Base-by-base conservation (phyloP, 805 yeast species). In the Wickerhamomyces strasburgensis region DNA sequence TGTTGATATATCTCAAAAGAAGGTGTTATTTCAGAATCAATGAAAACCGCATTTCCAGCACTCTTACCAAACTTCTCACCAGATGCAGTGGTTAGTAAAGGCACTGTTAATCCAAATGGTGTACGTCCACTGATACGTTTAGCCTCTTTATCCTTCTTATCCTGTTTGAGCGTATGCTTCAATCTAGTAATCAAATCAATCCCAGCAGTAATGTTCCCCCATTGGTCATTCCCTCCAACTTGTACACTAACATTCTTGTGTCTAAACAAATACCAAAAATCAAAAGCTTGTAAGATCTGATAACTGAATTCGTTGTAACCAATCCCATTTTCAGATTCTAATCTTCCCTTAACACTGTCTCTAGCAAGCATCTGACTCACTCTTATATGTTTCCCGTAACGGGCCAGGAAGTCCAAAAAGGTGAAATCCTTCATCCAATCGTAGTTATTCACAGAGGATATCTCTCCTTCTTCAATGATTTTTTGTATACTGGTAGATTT, bases 181-280 rank as follows among this genome's bases (percentile, higher is more conserved):
- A 84, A 56, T 44, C 95, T 65, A 1, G 81, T 68, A 27, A 89
- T 87, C 40, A 93, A 68, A 52, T 93, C 98, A 27, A 85, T 74
- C 0, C 98, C 98, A 1, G 98, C 97, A 2, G 95, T 86, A 41
- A 93, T 93, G 52, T 93, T 93, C 1, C 98, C 98, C 88, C 96
- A 93, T 61, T 93, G 98, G 57, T 93, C 98, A 55, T 84, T 88
- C 5, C 98, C 98, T 17, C 98, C 98, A 25, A 84, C 79, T 63
- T 93, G 98, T 11, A 88, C 61, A 29, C 70, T 67, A 29, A 89
- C 89, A 4, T 66, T 60, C 26, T 74, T 61, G 13, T 72, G 57
- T 27, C 70, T 70, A 64, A 76, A 78, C 40, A 93, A 62, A 54
- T 89, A 87, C 70, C 82, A 87, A 55, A 87, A 93, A 56, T 93